Conservation (phyloP, 2,329 filamentous ascomycete species). For the Botrytis deweyae region DNA sequence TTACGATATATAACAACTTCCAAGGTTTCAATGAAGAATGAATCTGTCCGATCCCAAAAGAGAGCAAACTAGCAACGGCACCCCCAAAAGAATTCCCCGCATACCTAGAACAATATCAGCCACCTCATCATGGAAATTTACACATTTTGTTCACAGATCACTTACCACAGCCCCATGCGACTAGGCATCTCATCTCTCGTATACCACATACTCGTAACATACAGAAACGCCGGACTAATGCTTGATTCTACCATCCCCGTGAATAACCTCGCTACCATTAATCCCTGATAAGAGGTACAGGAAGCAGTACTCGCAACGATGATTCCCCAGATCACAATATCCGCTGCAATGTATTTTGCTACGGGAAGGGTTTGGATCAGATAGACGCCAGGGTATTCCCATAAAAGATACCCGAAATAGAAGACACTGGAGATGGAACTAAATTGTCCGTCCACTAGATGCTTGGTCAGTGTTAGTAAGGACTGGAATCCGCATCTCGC, state of each 20-base stretch:
- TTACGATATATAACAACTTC: slow-evolving; percentile 55
- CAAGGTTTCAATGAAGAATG: slow-evolving; percentile 48
- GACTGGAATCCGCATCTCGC: background rate
- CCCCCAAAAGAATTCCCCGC: slow-evolving; percentile 53
- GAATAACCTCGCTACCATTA: slow-evolving; percentile 45
- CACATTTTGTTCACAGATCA: background rate
- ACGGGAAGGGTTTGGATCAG: slow-evolving; percentile 40
- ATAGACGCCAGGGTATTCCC: slow-evolving; percentile 42
- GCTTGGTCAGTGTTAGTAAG: background rate
- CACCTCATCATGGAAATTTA: too few relatives aligned
- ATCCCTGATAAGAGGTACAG: slow-evolving; percentile 41
- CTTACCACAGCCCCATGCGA: slow-evolving; percentile 55
- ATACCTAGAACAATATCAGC: slow-evolving; percentile 41
- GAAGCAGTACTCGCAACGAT: slow-evolving; percentile 41
- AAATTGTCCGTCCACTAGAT: slow-evolving; percentile 18
- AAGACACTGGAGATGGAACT: slow-evolving; percentile 27
- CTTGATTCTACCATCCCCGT: slow-evolving; percentile 50
- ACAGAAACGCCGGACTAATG: slow-evolving; percentile 53
- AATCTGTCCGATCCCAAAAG: slow-evolving; percentile 57
- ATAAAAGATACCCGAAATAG: slow-evolving; percentile 30
- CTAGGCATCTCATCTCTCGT: slow-evolving; percentile 56
- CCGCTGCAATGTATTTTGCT: slow-evolving; percentile 39
- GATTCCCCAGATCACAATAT: slow-evolving; percentile 37
- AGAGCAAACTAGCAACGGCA: slow-evolving; percentile 51
- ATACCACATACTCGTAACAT: slow-evolving; percentile 47